These are phyloP conservation scores for Verbascum thapsus DNA, from an alignment of 257 asterid genomes.

Conservation along the genomic window DNA sequence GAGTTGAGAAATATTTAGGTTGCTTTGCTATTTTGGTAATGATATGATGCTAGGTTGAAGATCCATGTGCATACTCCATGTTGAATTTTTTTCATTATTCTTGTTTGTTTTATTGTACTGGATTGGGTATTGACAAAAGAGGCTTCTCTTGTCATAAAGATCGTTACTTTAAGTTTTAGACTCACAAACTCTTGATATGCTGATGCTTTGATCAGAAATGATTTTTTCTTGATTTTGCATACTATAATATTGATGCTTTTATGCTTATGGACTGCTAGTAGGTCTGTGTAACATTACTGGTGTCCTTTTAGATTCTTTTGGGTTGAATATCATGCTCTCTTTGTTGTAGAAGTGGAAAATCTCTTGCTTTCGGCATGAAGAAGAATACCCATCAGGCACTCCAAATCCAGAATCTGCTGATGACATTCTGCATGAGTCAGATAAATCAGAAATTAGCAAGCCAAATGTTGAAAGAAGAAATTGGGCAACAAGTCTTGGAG, in stretches of 20 bases:
- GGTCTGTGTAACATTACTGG: background rate
- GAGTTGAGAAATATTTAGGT: too few relatives aligned
- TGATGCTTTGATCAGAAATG: slow-evolving; percentile 3
- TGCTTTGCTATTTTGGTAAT: too few relatives aligned
- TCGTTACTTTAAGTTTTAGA: too few relatives aligned
- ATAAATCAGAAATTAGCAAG: slow-evolving; percentile 44
- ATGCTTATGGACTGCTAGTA: slow-evolving; percentile 23
- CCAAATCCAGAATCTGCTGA: slow-evolving; percentile 50
- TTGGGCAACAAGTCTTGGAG: slow-evolving; percentile 43
- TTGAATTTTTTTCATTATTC: too few relatives aligned
- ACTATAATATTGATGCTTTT: slow-evolving; percentile 23
- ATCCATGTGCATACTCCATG: too few relatives aligned
- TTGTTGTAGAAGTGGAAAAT: slow-evolving; percentile 65
- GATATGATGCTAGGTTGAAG: too few relatives aligned
- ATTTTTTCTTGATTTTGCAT: background rate
- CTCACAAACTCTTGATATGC: slow-evolving; percentile 15
- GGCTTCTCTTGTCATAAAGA: too few relatives aligned
- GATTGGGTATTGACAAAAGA: too few relatives aligned
- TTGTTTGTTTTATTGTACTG: too few relatives aligned
- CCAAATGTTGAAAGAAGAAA: slow-evolving; percentile 41
- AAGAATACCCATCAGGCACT: slow-evolving; percentile 46
- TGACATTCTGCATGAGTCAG: slow-evolving; percentile 52
- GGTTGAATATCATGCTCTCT: slow-evolving; percentile 28
- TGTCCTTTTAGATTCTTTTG: background rate
- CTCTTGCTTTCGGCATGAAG: slow-evolving; percentile 78